These are phyloP conservation scores for Vitellaria paradoxa DNA, from an alignment of 179 eudicot genomes.

Conservation along the genomic window DNA sequence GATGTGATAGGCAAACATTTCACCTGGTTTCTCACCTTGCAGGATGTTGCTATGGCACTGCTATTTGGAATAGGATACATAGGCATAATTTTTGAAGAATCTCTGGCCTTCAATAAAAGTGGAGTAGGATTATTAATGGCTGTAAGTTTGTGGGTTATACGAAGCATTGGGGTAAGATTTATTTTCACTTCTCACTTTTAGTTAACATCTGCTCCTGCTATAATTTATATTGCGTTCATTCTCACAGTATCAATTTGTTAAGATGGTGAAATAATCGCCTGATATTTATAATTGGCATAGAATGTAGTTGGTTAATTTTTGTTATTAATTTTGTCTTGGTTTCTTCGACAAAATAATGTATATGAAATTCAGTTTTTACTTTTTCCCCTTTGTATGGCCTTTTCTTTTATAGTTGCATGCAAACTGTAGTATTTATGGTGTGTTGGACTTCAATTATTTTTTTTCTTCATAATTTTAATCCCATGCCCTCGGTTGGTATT, in stretches of 20 bases:
- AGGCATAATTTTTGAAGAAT: conserved; percentile 95
- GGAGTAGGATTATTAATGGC: conserved; percentile 98
- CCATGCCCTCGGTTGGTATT: not conserved
- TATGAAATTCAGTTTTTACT: no score
- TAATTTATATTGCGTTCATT: not conserved
- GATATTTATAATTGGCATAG: not conserved
- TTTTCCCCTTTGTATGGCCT: not conserved
- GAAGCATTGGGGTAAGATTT: conserved; percentile 83
- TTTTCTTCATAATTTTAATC: not conserved
- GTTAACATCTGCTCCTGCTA: not conserved
- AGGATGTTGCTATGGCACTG: conserved; percentile 95
- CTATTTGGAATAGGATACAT: conserved; percentile 86
- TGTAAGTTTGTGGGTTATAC: conserved; percentile 85
- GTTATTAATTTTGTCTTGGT: no score
- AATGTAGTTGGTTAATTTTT: not conserved
- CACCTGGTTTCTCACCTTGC: conserved; percentile 26
- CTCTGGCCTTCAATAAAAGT: conserved; percentile 95
- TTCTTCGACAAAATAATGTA: not conserved
- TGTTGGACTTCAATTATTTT: not conserved
- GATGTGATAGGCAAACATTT: conserved; percentile 2
- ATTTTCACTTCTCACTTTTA: not conserved
- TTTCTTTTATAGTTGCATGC: not conserved
- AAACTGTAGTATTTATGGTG: not conserved
- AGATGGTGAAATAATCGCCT: not conserved
- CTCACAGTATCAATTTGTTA: conserved; percentile 20